Evolutionary conservation across 805 yeast genomes (phyloP).

Genomic region (Starmerella gropengiesseri): DNA sequence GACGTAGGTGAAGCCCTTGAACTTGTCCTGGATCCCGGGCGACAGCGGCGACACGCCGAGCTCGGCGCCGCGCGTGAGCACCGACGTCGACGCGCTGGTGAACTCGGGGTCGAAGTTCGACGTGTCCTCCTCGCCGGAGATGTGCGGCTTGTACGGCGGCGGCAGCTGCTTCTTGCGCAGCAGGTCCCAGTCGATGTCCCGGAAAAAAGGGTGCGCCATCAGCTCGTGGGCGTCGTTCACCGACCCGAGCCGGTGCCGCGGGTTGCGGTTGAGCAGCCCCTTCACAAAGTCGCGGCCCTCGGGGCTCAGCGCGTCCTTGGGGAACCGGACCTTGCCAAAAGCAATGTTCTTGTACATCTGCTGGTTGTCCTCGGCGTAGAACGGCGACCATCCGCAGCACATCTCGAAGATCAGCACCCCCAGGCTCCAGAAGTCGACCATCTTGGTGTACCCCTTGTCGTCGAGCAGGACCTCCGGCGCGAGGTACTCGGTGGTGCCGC

Average conservation of each 20-base stretch:
- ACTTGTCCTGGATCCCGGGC: conserved; percentile 92
- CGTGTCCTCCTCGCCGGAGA: conserved; percentile 82
- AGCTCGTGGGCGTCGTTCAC: conserved; percentile 84
- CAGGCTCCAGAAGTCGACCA: conserved; percentile 98
- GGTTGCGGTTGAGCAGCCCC: conserved; percentile 89
- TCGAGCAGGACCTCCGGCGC: conserved; percentile 95
- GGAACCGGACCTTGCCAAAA: conserved; percentile 94
- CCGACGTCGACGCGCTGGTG: conserved; percentile 78
- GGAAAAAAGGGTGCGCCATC: conserved; percentile 82
- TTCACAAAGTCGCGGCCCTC: conserved; percentile 95
- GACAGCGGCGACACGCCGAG: conserved; percentile 61
- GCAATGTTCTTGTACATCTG: conserved; percentile 99
- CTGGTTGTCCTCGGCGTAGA: conserved; percentile 94
- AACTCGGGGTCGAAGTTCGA: conserved; percentile 97
- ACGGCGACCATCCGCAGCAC: conserved; percentile 99
- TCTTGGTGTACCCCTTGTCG: conserved; percentile 92
- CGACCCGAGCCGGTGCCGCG: conserved; percentile 89
- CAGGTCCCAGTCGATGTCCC: conserved; percentile 82
- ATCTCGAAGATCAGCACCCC: conserved; percentile 95
- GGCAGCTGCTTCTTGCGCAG: conserved; percentile 71
- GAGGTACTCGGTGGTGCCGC: conserved; percentile 96
- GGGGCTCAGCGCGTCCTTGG: conserved; percentile 83
- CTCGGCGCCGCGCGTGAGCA: conserved; percentile 45
- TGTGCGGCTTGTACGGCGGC: conserved; percentile 94
- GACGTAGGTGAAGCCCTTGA: conserved; percentile 93